A percentile compares a stretch with the other conserved stretches of the same genome.
Conservation (phyloP, 75 land plant genomes). For the Azolla pinnata region DNA sequence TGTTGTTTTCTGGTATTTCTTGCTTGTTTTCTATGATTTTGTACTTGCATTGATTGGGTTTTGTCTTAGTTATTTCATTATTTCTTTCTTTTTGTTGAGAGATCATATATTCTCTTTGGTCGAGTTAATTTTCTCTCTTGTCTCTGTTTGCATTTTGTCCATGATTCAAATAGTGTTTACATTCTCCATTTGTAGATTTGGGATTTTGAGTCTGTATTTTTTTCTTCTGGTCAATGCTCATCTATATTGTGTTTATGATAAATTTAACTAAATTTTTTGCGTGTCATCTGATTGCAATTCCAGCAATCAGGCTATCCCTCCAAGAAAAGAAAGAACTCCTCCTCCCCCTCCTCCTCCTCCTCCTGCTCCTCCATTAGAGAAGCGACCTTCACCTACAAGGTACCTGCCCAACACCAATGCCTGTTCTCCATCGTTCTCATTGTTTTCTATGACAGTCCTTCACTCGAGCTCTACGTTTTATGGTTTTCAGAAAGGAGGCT, state of each 20-base stretch:
- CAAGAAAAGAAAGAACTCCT: constrained; percentile 10
- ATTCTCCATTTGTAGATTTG: not conserved
- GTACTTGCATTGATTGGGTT: no score
- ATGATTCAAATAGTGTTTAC: no score
- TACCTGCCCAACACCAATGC: not conserved
- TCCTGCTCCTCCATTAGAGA: not conserved
- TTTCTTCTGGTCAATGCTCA: not conserved
- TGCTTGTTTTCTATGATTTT: no score
- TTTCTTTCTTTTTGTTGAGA: no score
- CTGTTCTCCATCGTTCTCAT: not conserved
- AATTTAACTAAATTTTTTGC: not conserved
- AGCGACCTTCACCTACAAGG: not conserved
- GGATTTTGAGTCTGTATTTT: not conserved
- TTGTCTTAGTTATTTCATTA: no score
- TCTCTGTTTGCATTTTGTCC: no score
- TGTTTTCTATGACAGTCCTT: not conserved
- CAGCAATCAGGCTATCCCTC: constrained; percentile 2
- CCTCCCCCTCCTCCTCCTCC: not conserved
- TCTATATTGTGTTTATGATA: not conserved
- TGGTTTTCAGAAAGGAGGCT: constrained; percentile 50
- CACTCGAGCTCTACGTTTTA: not conserved
- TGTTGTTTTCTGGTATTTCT: no score
- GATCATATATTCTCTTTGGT: no score
- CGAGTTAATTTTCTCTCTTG: no score
- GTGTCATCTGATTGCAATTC: not conserved